Conservation (phyloP, 139 green algal genomes). For the Micractinium conductrix region DNA sequence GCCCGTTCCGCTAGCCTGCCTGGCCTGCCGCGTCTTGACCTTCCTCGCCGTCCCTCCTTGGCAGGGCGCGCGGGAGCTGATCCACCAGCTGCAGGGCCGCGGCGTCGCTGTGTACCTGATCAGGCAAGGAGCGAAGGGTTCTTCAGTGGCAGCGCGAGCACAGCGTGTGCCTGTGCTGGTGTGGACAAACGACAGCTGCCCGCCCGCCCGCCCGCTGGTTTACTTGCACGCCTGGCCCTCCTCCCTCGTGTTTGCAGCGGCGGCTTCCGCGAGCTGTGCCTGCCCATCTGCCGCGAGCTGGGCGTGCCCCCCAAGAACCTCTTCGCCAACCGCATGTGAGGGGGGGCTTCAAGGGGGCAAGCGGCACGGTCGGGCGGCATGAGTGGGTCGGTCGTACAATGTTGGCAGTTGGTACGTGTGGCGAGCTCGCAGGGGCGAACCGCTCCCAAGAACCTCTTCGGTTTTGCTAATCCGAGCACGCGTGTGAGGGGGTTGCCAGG, state of each 20-base stretch:
- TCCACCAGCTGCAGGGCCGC: slow-evolving; percentile 63
- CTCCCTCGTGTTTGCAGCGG: slow-evolving; percentile 40
- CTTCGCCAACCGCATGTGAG: slow-evolving; percentile 84
- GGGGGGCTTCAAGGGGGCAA: too few relatives aligned
- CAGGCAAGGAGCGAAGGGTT: slow-evolving; percentile 27
- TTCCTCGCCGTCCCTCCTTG: neutral
- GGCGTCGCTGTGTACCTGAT: slow-evolving; percentile 80
- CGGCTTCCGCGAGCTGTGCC: slow-evolving; percentile 72
- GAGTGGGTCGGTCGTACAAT: too few relatives aligned
- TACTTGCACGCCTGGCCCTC: neutral
- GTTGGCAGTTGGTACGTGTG: too few relatives aligned
- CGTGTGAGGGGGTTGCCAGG: too few relatives aligned
- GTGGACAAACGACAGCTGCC: neutral
- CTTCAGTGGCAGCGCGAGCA: too few relatives aligned
- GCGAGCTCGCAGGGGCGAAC: too few relatives aligned
- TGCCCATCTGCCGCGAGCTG: slow-evolving; percentile 69
- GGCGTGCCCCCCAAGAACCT: slow-evolving; percentile 68
- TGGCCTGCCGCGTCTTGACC: neutral
- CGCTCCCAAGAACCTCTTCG: too few relatives aligned
- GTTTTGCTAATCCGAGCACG: too few relatives aligned
- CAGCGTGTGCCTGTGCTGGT: neutral
- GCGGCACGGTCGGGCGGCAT: too few relatives aligned
- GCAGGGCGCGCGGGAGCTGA: slow-evolving; percentile 63
- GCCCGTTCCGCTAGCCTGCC: neutral
- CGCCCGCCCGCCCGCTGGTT: neutral